Evolutionary conservation across 768 basidiomycete genomes (phyloP).

Genomic region (Inosperma sp.): DNA sequence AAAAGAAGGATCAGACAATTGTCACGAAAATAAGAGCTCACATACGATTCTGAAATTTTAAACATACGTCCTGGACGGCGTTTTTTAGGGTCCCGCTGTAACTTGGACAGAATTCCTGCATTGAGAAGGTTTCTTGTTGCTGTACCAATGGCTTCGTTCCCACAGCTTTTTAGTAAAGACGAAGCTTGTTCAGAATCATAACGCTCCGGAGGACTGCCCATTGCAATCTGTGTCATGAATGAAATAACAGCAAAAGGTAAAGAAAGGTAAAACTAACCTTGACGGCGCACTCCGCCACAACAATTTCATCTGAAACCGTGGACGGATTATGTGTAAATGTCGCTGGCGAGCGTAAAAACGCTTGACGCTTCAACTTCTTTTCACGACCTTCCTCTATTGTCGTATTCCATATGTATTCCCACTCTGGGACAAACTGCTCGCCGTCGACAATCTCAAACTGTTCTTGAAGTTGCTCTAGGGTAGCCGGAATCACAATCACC

Average conservation of each 20-base stretch:
- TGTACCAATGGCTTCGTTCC: conserved; percentile 48
- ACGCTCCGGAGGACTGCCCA: conserved; percentile 65
- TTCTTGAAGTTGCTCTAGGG: conserved; percentile 40
- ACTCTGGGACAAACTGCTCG: conserved; percentile 38
- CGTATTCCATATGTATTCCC: conserved; percentile 74
- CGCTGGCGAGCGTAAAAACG: conserved; percentile 45
- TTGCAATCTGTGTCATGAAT: conserved; percentile 57
- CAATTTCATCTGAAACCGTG: conserved; percentile 36
- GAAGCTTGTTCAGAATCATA: conserved; percentile 63
- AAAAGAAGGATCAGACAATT: not conserved
- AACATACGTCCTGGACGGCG: conserved; percentile 66
- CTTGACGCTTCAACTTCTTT: conserved; percentile 54
- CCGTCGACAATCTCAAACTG: conserved; percentile 52
- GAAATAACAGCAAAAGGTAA: not conserved
- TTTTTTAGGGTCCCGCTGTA: conserved; percentile 57
- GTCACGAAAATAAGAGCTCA: conserved; percentile 5
- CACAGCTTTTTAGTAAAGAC: conserved; percentile 49
- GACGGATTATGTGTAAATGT: conserved; percentile 31
- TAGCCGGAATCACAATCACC: conserved; percentile 35
- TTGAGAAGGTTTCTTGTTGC: conserved; percentile 59
- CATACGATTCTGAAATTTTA: conserved; percentile 70
- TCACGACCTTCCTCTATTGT: conserved; percentile 73
- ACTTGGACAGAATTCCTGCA: conserved; percentile 63
- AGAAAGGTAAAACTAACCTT: conserved; percentile 46
- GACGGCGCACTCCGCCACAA: conserved; percentile 61